Evolutionary conservation across 2,329 filamentous ascomycete genomes (phyloP).

Genomic region (Xylaria sp.): DNA sequence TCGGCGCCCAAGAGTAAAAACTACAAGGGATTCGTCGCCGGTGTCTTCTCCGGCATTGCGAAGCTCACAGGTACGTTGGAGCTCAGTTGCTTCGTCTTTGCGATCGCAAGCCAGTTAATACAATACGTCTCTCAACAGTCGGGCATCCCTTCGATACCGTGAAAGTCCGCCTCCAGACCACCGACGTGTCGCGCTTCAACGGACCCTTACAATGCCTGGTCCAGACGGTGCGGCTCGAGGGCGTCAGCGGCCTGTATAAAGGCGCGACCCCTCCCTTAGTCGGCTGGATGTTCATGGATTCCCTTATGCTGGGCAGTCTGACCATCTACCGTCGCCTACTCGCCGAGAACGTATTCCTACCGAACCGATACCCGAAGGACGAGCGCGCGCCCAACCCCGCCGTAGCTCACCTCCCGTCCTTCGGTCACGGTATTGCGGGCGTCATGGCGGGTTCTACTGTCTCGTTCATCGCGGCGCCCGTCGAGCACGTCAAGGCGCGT

Average conservation of each 20-base stretch:
- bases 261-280: slow-evolving; percentile 86
- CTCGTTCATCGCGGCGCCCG: slow-evolving; percentile 84
- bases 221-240: slow-evolving; percentile 81
- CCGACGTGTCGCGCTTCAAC: slow-evolving; percentile 67
- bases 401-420: slow-evolving; percentile 53
- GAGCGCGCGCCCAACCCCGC: slow-evolving; percentile 36
- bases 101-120: background rate
- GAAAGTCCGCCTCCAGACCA: slow-evolving; percentile 93
- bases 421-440: slow-evolving; percentile 85
- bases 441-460: slow-evolving; percentile 85
- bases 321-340: slow-evolving; percentile 84
- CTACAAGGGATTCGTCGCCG: slow-evolving; percentile 95
- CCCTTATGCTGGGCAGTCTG: slow-evolving; percentile 81
- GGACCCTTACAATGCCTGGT: slow-evolving; percentile 82
- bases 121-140: slow-evolving; percentile 35
- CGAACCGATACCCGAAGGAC: slow-evolving; percentile 35
- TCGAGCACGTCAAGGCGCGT: slow-evolving; percentile 92
- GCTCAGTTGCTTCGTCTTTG: background rate
- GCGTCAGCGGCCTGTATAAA: slow-evolving; percentile 83
- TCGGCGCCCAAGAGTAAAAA: slow-evolving; percentile 41
- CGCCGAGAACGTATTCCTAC: slow-evolving; percentile 72
- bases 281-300: slow-evolving; percentile 99
- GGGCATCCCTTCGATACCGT: slow-evolving; percentile 87
- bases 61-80: slow-evolving; percentile 68
- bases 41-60: slow-evolving; percentile 90